Percentiles rank a stretch among this genome's conserved stretches.
Evolutionary conservation across 2,329 filamentous ascomycete species (phyloP).

Genomic region (Nothophoma quercina): DNA sequence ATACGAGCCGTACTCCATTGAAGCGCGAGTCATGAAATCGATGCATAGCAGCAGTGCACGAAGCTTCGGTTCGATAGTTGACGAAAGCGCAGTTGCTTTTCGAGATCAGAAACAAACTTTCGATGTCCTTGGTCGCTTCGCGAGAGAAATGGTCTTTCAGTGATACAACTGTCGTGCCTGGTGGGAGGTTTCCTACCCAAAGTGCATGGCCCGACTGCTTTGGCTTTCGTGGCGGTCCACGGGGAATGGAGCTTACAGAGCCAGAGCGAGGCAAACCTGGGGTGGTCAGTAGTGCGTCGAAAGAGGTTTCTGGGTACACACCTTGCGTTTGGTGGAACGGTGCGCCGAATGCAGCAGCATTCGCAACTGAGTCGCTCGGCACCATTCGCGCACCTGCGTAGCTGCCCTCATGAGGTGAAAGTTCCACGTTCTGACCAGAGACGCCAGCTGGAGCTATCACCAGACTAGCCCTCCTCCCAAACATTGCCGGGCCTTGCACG

Average conservation of each 20-base stretch:
- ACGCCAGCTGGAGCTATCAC: slow-evolving; percentile 26
- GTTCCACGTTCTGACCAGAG: slow-evolving; percentile 32
- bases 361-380: slow-evolving; percentile 24
- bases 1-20: slow-evolving; percentile 83
- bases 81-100: slow-evolving; percentile 98
- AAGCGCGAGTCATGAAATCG: slow-evolving; percentile 92
- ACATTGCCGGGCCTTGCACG: slow-evolving; percentile 35
- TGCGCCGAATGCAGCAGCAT: slow-evolving; percentile 26
- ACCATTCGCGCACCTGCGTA: slow-evolving; percentile 26
- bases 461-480: slow-evolving; percentile 41
- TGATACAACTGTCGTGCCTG: slow-evolving; percentile 79
- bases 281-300: slow-evolving; percentile 2
- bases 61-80: slow-evolving; percentile 84
- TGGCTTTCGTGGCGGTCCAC: slow-evolving; percentile 72
- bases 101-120: slow-evolving; percentile 91
- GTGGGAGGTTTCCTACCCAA: slow-evolving; percentile 94
- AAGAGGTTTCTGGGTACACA: not conserved
- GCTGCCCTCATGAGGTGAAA: slow-evolving; percentile 28
- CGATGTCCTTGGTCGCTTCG: slow-evolving; percentile 75
- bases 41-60: slow-evolving; percentile 78
- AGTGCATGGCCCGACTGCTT: slow-evolving; percentile 83
- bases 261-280: slow-evolving; percentile 32
- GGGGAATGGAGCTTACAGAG: slow-evolving; percentile 53
- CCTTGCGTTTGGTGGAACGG: slow-evolving; percentile 13
- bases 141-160: slow-evolving; percentile 91